phyloP scores from a whole-genome alignment of 2,329 filamentous ascomycete species.

The Sodiomyces alkalinus region DNA sequence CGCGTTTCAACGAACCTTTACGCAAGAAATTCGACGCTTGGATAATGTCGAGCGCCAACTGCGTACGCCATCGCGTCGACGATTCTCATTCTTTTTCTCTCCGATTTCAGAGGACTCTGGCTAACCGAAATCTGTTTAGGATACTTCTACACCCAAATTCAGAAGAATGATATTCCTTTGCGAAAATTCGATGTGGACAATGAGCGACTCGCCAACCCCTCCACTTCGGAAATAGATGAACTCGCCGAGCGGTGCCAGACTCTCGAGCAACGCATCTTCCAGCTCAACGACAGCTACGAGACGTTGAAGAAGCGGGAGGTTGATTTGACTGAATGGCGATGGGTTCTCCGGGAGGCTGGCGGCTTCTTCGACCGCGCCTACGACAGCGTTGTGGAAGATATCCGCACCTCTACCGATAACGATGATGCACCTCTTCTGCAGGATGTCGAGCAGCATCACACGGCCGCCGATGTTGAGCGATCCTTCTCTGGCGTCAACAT shows the following conservation, averaged over 20 bases:
- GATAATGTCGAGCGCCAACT: slow-evolving; percentile 98
- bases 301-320: slow-evolving; percentile 95
- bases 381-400: slow-evolving; percentile 81
- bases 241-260: slow-evolving; percentile 83
- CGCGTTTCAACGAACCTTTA: slow-evolving; percentile 94
- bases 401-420: slow-evolving; percentile 75
- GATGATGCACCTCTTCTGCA: slow-evolving; percentile 88
- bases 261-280: slow-evolving; percentile 79
- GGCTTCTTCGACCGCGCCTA: slow-evolving; percentile 96
- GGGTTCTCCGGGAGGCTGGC: slow-evolving; percentile 90
- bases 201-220: slow-evolving; percentile 72
- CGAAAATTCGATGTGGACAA: slow-evolving; percentile 83
- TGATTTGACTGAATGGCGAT: slow-evolving; percentile 94
- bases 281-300: slow-evolving; percentile 96
- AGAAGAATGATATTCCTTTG: slow-evolving; percentile 75
- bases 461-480: slow-evolving; percentile 54
- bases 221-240: slow-evolving; percentile 91
- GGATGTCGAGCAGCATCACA: slow-evolving; percentile 73
- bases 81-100: too few species aligned
- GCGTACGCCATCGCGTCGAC: slow-evolving; percentile 42
- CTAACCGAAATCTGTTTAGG: slow-evolving; percentile 38
- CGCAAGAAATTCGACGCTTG: slow-evolving; percentile 88
- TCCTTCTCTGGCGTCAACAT: slow-evolving; percentile 98
- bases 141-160: slow-evolving; percentile 93
- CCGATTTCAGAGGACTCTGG: background rate